Percentiles rank a stretch among this genome's conserved stretches.
Evolutionary conservation across 352 stramenopile species (phyloP).

Genomic region (Phytophthora boehmeriae): DNA sequence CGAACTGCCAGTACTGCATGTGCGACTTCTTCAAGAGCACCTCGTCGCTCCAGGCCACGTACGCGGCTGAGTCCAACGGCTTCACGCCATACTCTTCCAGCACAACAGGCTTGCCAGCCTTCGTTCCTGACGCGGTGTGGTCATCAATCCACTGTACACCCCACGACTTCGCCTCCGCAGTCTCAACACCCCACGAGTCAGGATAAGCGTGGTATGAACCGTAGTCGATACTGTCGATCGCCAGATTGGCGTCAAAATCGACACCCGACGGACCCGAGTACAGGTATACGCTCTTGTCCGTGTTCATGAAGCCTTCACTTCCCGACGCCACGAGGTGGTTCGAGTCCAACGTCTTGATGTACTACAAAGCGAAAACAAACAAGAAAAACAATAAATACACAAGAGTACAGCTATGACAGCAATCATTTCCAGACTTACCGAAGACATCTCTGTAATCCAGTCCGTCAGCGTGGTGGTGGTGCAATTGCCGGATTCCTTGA

Average conservation of each 20-base stretch:
- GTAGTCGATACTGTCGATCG: slow-evolving; percentile 37
- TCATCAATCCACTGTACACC: slow-evolving; percentile 39
- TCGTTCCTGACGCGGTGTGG: slow-evolving; percentile 32
- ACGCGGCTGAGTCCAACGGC: slow-evolving; percentile 26
- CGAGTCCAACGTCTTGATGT: slow-evolving; percentile 40
- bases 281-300: slow-evolving; percentile 39
- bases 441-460: slow-evolving; percentile 43
- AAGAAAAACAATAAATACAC: not conserved
- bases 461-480: slow-evolving; percentile 27
- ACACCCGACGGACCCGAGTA: slow-evolving; percentile 41
- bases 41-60: slow-evolving; percentile 35
- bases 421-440: slow-evolving; percentile 9
- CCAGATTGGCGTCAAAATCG: slow-evolving; percentile 38
- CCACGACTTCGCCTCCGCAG: slow-evolving; percentile 29
- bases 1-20: slow-evolving; percentile 52
- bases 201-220: slow-evolving; percentile 42
- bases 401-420: no score
- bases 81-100: slow-evolving; percentile 41
- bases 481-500: slow-evolving; percentile 15
- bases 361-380: slow-evolving; percentile 9
- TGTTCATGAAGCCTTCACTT: slow-evolving; percentile 47
- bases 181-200: slow-evolving; percentile 37
- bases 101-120: slow-evolving; percentile 30
- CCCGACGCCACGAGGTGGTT: slow-evolving; percentile 38
- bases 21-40: slow-evolving; percentile 32